Evolutionary conservation across 257 asterid species (phyloP).

Genomic region (Eustoma russellianum): DNA sequence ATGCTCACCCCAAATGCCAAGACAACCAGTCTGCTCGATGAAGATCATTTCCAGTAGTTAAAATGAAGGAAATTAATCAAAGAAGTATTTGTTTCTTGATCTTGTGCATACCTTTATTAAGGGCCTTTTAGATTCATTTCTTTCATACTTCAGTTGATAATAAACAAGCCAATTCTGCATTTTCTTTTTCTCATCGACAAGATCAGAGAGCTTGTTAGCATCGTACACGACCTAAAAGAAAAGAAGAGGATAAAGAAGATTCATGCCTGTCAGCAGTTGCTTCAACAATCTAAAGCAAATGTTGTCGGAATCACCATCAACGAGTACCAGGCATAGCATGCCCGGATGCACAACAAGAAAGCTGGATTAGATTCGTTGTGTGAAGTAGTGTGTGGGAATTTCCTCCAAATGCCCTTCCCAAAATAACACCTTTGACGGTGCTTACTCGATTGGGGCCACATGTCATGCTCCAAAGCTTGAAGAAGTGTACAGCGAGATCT

Average conservation of each 20-base stretch:
- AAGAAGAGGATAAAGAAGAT: too few species aligned
- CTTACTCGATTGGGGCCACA: too few species aligned
- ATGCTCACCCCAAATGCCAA: conserved; percentile 66
- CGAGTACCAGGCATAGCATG: conserved; percentile 4
- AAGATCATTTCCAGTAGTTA: too few species aligned
- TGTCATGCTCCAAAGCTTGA: too few species aligned
- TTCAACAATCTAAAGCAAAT: conserved; percentile 38
- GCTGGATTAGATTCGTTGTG: conserved; percentile 1
- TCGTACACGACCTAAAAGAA: conserved; percentile 67
- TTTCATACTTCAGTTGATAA: conserved; percentile 64
- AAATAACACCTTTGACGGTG: not conserved
- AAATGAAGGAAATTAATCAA: conserved; percentile 4
- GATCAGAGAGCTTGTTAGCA: conserved; percentile 71
- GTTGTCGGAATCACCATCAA: conserved; percentile 5
- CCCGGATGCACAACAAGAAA: not conserved
- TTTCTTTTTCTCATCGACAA: conserved; percentile 58
- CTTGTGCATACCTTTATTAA: conserved; percentile 43
- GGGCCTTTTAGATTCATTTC: conserved; percentile 57
- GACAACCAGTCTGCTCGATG: conserved; percentile 74
- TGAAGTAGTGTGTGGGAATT: conserved; percentile 1
- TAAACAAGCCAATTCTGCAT: conserved; percentile 86
- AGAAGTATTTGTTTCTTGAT: not conserved
- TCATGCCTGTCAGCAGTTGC: too few species aligned
- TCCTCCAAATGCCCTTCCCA: conserved; percentile 1
- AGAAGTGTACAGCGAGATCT: too few species aligned